A percentile compares a stretch with the other conserved stretches of the same genome.
Evolutionary conservation across 1,284 basidiomycete species (phyloP).

Genomic region (Trichosporon sp.): DNA sequence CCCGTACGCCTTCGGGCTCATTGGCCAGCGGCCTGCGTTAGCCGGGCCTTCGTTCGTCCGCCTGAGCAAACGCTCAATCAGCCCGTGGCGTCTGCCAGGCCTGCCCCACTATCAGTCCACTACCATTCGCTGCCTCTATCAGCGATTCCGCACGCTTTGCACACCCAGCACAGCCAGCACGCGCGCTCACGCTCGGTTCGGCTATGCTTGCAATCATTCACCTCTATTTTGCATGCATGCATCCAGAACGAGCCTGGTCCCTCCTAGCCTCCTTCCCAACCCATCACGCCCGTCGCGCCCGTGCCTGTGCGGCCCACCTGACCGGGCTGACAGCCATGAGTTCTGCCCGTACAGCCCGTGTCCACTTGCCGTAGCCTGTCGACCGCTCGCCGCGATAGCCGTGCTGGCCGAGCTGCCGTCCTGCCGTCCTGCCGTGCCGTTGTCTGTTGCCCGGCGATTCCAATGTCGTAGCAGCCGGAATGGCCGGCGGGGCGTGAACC

Average conservation of each 20-base stretch:
- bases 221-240: neutral
- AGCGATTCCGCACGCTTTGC: neutral
- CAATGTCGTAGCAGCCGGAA: neutral
- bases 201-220: neutral
- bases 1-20: neutral
- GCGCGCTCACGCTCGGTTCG: neutral
- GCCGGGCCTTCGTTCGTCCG: constrained; percentile 9
- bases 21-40: neutral
- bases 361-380: neutral
- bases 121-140: constrained; percentile 2
- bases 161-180: too few species aligned
- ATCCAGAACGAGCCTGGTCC: constrained; percentile 5
- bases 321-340: neutral
- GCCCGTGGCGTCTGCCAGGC: neutral
- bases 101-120: constrained; percentile 8
- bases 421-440: too few species aligned
- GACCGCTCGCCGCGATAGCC: neutral
- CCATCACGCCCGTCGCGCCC: constrained; percentile 6
- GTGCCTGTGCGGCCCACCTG: constrained; percentile 1
- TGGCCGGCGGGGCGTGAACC: neutral
- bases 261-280: neutral
- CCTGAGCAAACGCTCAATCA: neutral
- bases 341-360: constrained; percentile 9
- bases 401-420: neutral
- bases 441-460: neutral